Percentiles rank a stretch among this genome's conserved stretches.
phyloP scores from a whole-genome alignment of 768 basidiomycete species.

The Cyclocybe aegerita region DNA sequence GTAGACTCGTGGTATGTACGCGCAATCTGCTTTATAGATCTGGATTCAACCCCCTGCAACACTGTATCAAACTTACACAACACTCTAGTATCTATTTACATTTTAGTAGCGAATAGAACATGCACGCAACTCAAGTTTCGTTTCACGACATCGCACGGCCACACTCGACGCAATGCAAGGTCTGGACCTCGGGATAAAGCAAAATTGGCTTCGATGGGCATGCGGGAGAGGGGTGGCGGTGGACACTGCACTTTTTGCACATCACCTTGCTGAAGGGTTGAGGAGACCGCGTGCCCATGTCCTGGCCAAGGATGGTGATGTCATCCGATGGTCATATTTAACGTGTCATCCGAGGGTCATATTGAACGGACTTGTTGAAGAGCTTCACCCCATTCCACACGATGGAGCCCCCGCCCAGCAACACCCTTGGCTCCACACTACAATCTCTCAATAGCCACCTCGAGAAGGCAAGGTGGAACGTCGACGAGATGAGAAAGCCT shows the following conservation, averaged over 20 bases:
- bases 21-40: conserved; percentile 12
- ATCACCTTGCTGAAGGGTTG: neutral
- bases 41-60: conserved; percentile 7
- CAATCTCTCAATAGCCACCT: conserved; percentile 3
- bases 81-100: conserved; percentile 16
- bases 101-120: conserved; percentile 13
- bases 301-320: too few species aligned
- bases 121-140: neutral
- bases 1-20: conserved; percentile 8
- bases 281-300: neutral
- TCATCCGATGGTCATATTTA: too few species aligned
- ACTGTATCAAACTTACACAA: conserved; percentile 12
- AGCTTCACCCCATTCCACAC: neutral
- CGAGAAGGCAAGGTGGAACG: conserved; percentile 10
- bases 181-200: neutral
- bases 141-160: neutral
- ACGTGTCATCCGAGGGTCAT: too few species aligned
- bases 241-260: too few species aligned
- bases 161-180: neutral
- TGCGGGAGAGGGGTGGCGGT: neutral
- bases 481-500: conserved; percentile 14
- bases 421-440: conserved; percentile 4
- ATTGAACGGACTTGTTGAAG: too few species aligned
- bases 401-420: conserved; percentile 11
- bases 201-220: neutral